A percentile compares a stretch with the other conserved stretches of the same genome.
Evolutionary conservation across 257 asterid genomes (phyloP).

Genomic region (Plantago elongata): DNA sequence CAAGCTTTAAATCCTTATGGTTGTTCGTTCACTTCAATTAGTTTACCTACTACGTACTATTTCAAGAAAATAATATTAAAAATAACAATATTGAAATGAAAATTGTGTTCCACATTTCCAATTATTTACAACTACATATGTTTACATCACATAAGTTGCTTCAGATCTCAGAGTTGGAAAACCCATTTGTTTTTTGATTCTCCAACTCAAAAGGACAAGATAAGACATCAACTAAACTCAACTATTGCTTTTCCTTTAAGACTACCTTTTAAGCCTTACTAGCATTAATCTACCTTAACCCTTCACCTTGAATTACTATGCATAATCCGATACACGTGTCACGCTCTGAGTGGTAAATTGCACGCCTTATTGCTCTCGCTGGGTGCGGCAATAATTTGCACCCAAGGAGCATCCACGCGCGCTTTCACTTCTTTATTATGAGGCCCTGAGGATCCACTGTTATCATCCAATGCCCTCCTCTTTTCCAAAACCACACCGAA

Average conservation of each 20-base stretch:
- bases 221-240: neutral
- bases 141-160: neutral
- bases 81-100: neutral
- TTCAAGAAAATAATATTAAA: too few species aligned
- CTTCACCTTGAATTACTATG: neutral
- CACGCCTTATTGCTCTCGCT: constrained; percentile 44
- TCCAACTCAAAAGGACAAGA: constrained; percentile 12
- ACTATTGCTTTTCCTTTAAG: neutral
- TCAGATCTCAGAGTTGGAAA: constrained; percentile 7
- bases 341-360: constrained; percentile 20
- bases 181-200: constrained; percentile 27
- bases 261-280: neutral
- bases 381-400: constrained; percentile 31
- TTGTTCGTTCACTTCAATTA: too few species aligned
- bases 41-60: too few species aligned
- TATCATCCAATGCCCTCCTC: constrained; percentile 45
- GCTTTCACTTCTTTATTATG: constrained; percentile 36
- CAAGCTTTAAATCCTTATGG: too few species aligned
- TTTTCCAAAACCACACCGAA: constrained; percentile 67
- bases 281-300: too few species aligned
- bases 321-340: constrained; percentile 7
- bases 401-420: constrained; percentile 40
- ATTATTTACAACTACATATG: neutral
- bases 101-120: neutral
- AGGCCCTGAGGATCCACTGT: constrained; percentile 22